Evolutionary conservation across 2,329 filamentous ascomycete genomes (phyloP).

Genomic region (Neobulgaria alba): DNA sequence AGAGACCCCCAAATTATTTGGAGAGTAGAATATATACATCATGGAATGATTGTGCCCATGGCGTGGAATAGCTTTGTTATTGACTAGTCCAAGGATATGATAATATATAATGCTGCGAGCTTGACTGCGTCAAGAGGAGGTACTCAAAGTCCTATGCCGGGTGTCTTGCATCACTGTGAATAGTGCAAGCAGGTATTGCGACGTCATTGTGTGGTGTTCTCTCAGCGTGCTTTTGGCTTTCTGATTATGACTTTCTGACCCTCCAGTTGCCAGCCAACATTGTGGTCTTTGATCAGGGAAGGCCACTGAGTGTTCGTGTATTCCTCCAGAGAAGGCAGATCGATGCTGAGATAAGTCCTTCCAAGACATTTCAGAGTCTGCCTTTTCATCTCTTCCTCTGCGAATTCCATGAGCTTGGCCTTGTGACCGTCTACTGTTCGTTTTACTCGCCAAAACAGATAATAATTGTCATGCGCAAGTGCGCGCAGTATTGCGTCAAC

Average conservation of each 20-base stretch:
- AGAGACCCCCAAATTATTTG: too few relatives aligned
- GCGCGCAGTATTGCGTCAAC: slow-evolving; percentile 62
- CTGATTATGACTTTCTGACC: slow-evolving; percentile 69
- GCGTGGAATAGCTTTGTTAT: too few relatives aligned
- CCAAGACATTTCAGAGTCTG: slow-evolving; percentile 84
- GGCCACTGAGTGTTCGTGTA: slow-evolving; percentile 64
- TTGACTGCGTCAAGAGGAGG: too few relatives aligned
- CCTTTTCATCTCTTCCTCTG: slow-evolving; percentile 62
- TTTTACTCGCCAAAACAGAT: slow-evolving; percentile 65
- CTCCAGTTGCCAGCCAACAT: slow-evolving; percentile 79
- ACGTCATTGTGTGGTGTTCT: too few relatives aligned
- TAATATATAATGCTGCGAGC: too few relatives aligned
- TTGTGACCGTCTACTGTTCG: slow-evolving; percentile 71
- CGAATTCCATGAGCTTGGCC: slow-evolving; percentile 71
- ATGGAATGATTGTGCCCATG: too few relatives aligned
- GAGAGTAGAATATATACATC: too few relatives aligned
- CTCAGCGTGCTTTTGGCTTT: slow-evolving; percentile 40
- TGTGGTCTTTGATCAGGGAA: slow-evolving; percentile 55
- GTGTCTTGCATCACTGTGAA: background rate
- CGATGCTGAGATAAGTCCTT: slow-evolving; percentile 68
- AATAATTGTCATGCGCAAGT: slow-evolving; percentile 74
- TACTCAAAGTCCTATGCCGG: too few relatives aligned
- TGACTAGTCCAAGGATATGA: too few relatives aligned
- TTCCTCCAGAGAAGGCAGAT: slow-evolving; percentile 59
- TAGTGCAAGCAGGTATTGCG: background rate